Conservation (phyloP, 2,329 filamentous ascomycete genomes). For the Neonectria magnoliae region DNA sequence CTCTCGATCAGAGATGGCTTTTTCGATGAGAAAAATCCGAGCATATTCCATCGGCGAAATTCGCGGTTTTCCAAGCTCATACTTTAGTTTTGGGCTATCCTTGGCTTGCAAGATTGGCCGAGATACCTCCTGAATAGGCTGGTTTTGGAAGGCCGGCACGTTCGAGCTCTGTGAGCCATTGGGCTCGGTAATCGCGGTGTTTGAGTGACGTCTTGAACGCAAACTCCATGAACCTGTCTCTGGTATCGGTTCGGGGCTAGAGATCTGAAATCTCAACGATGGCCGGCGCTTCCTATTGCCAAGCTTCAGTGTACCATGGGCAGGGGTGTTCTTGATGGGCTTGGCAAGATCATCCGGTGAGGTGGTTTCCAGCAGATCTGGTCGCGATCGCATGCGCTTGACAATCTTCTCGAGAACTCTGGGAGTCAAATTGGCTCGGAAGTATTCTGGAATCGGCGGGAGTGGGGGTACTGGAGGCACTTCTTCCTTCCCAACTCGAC, state of each 20-base stretch:
- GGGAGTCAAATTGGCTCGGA: slow-evolving; percentile 36
- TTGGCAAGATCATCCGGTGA: slow-evolving; percentile 11
- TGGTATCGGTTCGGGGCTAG: slow-evolving; percentile 32
- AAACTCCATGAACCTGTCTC: slow-evolving; percentile 5
- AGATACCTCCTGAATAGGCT: neutral
- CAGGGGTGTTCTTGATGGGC: neutral
- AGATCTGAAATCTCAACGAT: slow-evolving; percentile 39
- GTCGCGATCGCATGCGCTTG: slow-evolving; percentile 40
- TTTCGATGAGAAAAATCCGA: slow-evolving; percentile 49
- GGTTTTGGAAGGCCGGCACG: neutral
- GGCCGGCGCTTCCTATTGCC: slow-evolving; percentile 23
- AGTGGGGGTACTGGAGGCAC: slow-evolving; percentile 42
- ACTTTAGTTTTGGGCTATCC: slow-evolving; percentile 5
- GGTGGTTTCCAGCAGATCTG: slow-evolving; percentile 22
- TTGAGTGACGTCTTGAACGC: slow-evolving; percentile 2
- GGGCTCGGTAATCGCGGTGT: neutral
- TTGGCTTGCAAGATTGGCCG: slow-evolving; percentile 11
- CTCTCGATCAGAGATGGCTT: slow-evolving; percentile 42
- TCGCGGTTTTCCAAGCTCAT: slow-evolving; percentile 41
- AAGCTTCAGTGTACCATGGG: slow-evolving; percentile 12
- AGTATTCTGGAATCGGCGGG: slow-evolving; percentile 46
- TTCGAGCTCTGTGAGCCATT: neutral
- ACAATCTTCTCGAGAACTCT: slow-evolving; percentile 43
- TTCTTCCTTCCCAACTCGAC: slow-evolving; percentile 25
- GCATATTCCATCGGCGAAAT: slow-evolving; percentile 55